Evolutionary conservation across 805 yeast genomes (phyloP), one percentile per base, ranked within the genome.

Genomic region (Cyberlindnera galapagoensis): DNA sequence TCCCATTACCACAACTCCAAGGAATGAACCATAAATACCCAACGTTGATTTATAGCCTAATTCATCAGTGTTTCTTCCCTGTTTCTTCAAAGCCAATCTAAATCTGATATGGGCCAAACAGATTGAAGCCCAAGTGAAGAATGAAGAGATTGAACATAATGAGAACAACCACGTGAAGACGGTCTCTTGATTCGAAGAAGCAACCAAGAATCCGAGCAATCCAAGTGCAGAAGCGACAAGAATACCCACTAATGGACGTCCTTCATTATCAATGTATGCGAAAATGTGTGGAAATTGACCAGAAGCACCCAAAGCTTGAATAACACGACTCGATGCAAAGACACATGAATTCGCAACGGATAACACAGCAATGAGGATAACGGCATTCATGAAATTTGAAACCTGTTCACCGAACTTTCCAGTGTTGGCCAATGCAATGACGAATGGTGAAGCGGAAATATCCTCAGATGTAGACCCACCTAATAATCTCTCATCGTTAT

Each of bases 371-470:
- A 78, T 60, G 43, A 80, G 61, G 42, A 80, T 76, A 24, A 80
- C 79, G 3, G 74, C 84, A 44, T 81, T 81, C 80, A 36, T 74
- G 58, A 80, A 65, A 18, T 80, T 71, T 26, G 73, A 63, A 13
- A 83, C 82, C 33, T 74, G 58, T 18, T 71, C 79, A 28, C 61
- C 65, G 40, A 78, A 74, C 67, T 40, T 26, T 32, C 85, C 84
- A 15, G 81, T 80, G 36, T 68, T 65, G 15, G 56, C 59, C 33
- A 80, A 67, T 18, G 90, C 86, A 57, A 82, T 75, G 32, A 81
- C 90, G 46, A 81, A 81, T 16, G 94, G 90, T 11, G 90, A 81
- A 9, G 87, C 85, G n/a, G 74, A 56, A 31, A 79, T 78, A 44
- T 73, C 76, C 36, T 67, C 75, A 22, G 63, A 65, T 28, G 68